Percentiles rank a stretch among this genome's conserved stretches.
Evolutionary conservation across 768 basidiomycete species (phyloP).

Genomic region (Boletus eberwhitei): DNA sequence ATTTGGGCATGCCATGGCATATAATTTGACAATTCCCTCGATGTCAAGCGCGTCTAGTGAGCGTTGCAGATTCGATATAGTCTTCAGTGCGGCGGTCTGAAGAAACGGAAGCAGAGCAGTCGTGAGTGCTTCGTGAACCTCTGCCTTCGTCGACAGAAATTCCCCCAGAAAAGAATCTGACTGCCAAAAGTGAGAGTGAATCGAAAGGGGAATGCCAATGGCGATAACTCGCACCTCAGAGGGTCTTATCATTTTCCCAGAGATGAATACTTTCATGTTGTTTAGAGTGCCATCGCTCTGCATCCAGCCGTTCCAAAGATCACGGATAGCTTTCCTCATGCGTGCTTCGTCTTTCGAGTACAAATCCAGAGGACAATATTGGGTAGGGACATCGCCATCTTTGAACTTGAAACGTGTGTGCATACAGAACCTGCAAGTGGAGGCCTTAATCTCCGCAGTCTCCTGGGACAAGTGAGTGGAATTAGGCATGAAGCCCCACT

Average conservation of each 20-base stretch:
- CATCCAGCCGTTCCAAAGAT: conserved; percentile 73
- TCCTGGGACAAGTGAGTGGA: conserved; percentile 54
- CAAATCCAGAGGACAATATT: conserved; percentile 89
- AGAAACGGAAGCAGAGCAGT: conserved; percentile 45
- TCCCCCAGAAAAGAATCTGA: conserved; percentile 5
- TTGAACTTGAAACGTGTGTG: conserved; percentile 57
- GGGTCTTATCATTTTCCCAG: conserved; percentile 59
- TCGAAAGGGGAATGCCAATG: neutral
- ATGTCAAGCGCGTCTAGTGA: conserved; percentile 82
- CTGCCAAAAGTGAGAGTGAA: conserved; percentile 2
- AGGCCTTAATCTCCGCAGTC: conserved; percentile 58
- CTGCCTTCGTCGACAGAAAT: conserved; percentile 19
- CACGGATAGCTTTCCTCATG: conserved; percentile 57
- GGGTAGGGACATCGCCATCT: conserved; percentile 31
- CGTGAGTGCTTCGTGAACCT: conserved; percentile 51
- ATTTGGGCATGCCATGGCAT: conserved; percentile 20
- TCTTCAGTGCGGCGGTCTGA: conserved; percentile 48
- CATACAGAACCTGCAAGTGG: conserved; percentile 89
- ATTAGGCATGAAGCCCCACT: conserved; percentile 92
- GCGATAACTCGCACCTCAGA: conserved; percentile 45
- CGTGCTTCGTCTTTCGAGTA: conserved; percentile 70
- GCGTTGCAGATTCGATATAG: conserved; percentile 62
- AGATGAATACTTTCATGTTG: conserved; percentile 77
- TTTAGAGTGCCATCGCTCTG: conserved; percentile 63
- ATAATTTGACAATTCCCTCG: conserved; percentile 63